A percentile compares a stretch with the other conserved stretches of the same genome.
Evolutionary conservation across 352 stramenopile species (phyloP).

Genomic region (Heterotrichella gracilis): DNA sequence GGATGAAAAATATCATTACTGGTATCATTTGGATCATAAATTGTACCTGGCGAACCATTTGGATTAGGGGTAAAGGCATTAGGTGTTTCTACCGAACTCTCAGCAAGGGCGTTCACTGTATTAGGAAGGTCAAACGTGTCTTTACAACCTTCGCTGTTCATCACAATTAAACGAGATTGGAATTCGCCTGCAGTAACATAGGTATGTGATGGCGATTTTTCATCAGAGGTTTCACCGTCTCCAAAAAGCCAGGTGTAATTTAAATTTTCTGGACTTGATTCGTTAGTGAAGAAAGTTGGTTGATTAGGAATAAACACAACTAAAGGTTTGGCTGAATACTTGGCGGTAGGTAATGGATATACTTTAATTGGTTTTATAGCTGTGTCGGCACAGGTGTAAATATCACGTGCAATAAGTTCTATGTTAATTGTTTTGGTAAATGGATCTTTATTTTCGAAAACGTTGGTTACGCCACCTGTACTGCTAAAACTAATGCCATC

Average conservation of each 20-base stretch:
- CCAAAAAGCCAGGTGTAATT: neutral
- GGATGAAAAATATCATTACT: constrained; percentile 8
- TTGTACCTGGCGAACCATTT: neutral
- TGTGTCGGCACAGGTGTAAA: neutral
- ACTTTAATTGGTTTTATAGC: neutral
- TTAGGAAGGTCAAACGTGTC: neutral
- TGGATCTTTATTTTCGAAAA: neutral
- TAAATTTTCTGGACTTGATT: neutral
- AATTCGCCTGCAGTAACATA: neutral
- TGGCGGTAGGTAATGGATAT: neutral
- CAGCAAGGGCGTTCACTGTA: neutral
- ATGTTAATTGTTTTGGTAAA: neutral
- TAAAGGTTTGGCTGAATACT: neutral
- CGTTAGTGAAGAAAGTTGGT: neutral
- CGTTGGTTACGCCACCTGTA: neutral
- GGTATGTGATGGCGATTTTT: neutral
- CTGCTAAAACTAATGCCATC: too few relatives aligned
- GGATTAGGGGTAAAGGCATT: neutral
- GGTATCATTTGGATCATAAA: neutral
- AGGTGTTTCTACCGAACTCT: neutral
- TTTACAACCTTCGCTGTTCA: neutral
- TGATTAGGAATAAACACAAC: neutral
- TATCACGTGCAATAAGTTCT: neutral
- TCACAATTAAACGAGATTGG: neutral
- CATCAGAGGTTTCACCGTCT: neutral